Conservation (phyloP, 257 asterid genomes). For the Voacanga thouarsii region DNA sequence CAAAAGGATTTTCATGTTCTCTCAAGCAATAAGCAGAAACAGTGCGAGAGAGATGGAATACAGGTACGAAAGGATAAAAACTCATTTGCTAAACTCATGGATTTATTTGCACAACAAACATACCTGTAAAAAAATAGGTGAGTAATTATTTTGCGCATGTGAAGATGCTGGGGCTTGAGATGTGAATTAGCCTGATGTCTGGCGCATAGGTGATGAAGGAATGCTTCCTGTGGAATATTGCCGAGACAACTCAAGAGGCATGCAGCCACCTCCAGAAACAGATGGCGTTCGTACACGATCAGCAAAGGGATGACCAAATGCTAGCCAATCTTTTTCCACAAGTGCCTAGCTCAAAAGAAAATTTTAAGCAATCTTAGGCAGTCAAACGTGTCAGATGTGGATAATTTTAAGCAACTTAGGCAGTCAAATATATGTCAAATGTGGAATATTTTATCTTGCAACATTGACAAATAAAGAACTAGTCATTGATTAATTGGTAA, state of each 20-base stretch:
- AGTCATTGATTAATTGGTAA: background rate
- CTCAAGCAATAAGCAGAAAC: background rate
- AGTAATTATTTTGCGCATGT: slow-evolving; percentile 75
- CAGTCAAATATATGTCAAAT: slow-evolving; percentile 1
- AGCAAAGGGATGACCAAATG: slow-evolving; percentile 99
- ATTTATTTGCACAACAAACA: slow-evolving; percentile 1
- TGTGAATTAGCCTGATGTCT: slow-evolving; percentile 53
- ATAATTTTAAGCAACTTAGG: slow-evolving; percentile 17
- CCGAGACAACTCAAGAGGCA: slow-evolving; percentile 64
- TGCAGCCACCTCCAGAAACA: slow-evolving; percentile 60
- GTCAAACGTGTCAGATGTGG: slow-evolving; percentile 4
- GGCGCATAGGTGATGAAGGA: slow-evolving; percentile 72
- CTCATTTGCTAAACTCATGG: background rate
- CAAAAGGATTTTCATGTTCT: background rate
- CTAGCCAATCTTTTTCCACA: slow-evolving; percentile 96
- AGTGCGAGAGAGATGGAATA: background rate
- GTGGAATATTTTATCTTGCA: background rate
- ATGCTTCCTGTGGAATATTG: slow-evolving; percentile 75
- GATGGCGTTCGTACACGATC: slow-evolving; percentile 88
- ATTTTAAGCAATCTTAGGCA: slow-evolving; percentile 16
- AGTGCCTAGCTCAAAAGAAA: slow-evolving; percentile 59
- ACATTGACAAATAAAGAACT: background rate
- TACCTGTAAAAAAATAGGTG: slow-evolving; percentile 98
- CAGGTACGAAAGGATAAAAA: background rate
- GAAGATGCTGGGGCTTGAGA: slow-evolving; percentile 62